These are phyloP conservation scores for Euphorbia schlechtendalii DNA, from an alignment of 441 rosid species.

Conservation along the genomic window DNA sequence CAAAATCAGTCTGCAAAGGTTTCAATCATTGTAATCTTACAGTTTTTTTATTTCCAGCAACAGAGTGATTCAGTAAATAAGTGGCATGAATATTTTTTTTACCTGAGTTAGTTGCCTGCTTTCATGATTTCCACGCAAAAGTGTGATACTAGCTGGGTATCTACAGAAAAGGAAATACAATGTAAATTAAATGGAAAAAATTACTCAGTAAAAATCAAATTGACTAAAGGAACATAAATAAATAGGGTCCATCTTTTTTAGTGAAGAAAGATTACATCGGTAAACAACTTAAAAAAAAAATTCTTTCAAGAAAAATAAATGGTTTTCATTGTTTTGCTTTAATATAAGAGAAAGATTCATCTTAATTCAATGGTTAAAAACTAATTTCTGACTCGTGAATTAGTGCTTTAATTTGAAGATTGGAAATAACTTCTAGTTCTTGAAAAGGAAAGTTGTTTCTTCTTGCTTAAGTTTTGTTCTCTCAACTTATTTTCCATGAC, in stretches of 20 bases:
- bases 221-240: no score
- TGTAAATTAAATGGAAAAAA: not conserved
- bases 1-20: not conserved
- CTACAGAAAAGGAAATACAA: conserved; percentile 31
- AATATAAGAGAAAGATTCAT: not conserved
- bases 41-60: not conserved
- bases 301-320: not conserved
- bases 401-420: no score
- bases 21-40: not conserved
- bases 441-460: no score
- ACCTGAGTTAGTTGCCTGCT: conserved; percentile 99
- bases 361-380: not conserved
- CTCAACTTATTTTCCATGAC: no score
- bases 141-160: conserved; percentile 95
- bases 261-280: no score
- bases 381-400: not conserved
- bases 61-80: conserved; percentile 8
- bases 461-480: no score
- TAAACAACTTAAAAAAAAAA: no score
- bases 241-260: no score
- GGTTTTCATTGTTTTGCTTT: not conserved
- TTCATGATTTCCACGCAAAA: conserved; percentile 98
- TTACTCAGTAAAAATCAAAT: not conserved
- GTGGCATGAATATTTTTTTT: conserved; percentile 7
- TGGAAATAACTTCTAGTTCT: no score